Conservation (phyloP, 108 stramenopile genomes). For the Nannochloropsis granulata region DNA sequence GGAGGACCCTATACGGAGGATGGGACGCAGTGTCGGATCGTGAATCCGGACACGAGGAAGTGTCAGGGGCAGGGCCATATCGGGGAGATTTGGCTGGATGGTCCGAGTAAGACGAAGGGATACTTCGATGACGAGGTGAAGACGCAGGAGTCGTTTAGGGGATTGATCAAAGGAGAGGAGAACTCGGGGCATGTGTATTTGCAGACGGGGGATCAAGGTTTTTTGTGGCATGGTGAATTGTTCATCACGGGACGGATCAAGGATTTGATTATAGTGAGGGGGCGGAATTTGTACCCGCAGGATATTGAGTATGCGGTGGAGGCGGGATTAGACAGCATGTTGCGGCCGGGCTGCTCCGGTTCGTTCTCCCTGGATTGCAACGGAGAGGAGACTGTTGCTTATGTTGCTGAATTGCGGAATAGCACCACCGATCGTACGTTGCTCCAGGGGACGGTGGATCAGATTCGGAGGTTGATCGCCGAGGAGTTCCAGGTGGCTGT, state of each 20-base stretch:
- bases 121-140: constrained; percentile 42
- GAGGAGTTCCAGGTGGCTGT: constrained; percentile 45
- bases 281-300: constrained; percentile 96
- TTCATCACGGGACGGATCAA: constrained; percentile 80
- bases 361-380: constrained; percentile 49
- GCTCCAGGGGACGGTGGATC: constrained; percentile 8
- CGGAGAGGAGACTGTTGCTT: not conserved
- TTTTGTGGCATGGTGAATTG: constrained; percentile 73
- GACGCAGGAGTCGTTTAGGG: constrained; percentile 21
- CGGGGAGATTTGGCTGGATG: constrained; percentile 86
- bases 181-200: constrained; percentile 39
- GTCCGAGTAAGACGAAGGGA: constrained; percentile 65
- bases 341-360: constrained; percentile 90
- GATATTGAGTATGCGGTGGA: constrained; percentile 91
- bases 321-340: constrained; percentile 10
- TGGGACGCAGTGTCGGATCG: constrained; percentile 28
- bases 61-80: constrained; percentile 44
- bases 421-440: not conserved
- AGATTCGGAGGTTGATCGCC: constrained; percentile 3
- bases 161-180: not conserved
- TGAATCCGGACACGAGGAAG: constrained; percentile 21
- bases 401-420: constrained; percentile 7
- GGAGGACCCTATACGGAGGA: not conserved
- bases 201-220: constrained; percentile 93
- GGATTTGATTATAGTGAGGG: constrained; percentile 95